phyloP scores from a whole-genome alignment of 2,329 filamentous ascomycete genomes.

The Aspergillus bombycis region DNA sequence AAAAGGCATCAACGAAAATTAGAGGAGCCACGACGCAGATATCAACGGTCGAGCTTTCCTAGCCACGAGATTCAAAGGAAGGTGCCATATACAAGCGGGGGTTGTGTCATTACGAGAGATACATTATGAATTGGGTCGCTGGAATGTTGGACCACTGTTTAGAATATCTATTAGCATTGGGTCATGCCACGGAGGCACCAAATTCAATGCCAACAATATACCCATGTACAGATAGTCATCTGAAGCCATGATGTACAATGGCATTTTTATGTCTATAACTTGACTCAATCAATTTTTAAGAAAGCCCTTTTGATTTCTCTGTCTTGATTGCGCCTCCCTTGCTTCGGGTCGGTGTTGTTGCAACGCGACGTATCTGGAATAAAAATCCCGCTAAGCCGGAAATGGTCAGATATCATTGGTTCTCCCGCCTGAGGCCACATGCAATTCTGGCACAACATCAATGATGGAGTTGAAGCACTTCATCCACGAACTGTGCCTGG shows the following conservation, averaged over 20 bases:
- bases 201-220: constrained; percentile 22
- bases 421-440: constrained; percentile 18
- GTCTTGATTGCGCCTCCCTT: neutral
- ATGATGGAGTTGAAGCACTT: constrained; percentile 39
- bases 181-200: constrained; percentile 4
- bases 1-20: constrained; percentile 28
- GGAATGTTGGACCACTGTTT: constrained; percentile 3
- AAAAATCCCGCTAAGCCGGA: constrained; percentile 22
- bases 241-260: constrained; percentile 7
- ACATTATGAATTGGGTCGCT: neutral
- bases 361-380: neutral
- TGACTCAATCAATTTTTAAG: neutral
- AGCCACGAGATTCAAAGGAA: neutral
- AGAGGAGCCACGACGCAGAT: neutral
- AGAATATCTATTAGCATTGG: constrained; percentile 2
- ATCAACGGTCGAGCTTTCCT: neutral
- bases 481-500: constrained; percentile 50
- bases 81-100: neutral
- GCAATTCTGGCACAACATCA: constrained; percentile 9
- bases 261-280: constrained; percentile 1
- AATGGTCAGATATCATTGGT: constrained; percentile 23
- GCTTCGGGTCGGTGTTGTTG: neutral
- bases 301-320: neutral
- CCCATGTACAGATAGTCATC: constrained; percentile 27
- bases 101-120: neutral